These are phyloP conservation scores for Sedum album DNA, from an alignment of 164 flowering plant species.

Conservation along the genomic window DNA sequence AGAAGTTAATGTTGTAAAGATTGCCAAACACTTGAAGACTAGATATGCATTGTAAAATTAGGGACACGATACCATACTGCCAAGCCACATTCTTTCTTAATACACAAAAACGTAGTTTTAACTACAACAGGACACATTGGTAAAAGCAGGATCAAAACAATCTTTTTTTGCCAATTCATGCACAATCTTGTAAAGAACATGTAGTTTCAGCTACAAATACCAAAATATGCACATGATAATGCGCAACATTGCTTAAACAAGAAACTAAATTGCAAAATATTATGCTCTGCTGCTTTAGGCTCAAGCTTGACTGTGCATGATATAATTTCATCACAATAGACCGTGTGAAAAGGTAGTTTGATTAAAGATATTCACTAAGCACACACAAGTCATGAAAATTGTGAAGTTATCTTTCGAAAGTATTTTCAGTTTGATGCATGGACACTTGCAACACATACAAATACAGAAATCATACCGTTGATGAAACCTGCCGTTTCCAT, in stretches of 20 bases:
- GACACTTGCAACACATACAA: background rate
- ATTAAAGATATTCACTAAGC: background rate
- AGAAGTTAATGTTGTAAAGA: background rate
- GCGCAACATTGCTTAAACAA: no score
- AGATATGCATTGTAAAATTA: background rate
- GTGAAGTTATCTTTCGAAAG: background rate
- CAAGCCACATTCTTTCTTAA: background rate
- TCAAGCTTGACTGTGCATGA: no score
- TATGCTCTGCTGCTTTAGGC: no score
- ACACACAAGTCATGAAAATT: background rate
- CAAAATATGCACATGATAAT: no score
- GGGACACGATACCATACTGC: background rate
- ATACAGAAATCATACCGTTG: slow-evolving; percentile 39
- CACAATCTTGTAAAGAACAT: background rate
- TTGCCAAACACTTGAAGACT: background rate
- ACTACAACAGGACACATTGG: no score
- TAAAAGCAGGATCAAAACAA: no score
- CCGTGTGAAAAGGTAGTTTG: background rate
- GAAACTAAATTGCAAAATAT: no score
- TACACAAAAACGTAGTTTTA: no score
- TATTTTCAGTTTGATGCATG: background rate
- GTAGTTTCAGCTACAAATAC: background rate
- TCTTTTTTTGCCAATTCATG: background rate
- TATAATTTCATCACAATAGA: no score
- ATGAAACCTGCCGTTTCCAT: slow-evolving; percentile 56